Percentiles rank a stretch among this genome's conserved stretches.
These are phyloP conservation scores for Tieghemostelium lacteum DNA, from an alignment of 78 protist genomes.

Conservation along the genomic window DNA sequence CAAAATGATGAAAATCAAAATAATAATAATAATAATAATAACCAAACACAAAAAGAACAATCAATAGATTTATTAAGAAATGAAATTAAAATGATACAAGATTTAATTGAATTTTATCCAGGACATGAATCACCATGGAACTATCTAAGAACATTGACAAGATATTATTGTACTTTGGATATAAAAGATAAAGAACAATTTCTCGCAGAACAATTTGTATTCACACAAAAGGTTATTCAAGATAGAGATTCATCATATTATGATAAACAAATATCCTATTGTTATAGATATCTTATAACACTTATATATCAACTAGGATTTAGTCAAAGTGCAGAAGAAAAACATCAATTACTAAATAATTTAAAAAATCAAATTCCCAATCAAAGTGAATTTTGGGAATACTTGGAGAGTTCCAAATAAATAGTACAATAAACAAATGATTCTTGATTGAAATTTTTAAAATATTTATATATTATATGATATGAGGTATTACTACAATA, in stretches of 20 bases:
- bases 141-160: conserved; percentile 10
- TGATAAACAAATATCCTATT: conserved; percentile 17
- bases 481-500: too few species aligned
- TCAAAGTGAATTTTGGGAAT: too few species aligned
- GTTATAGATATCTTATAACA: conserved; percentile 26
- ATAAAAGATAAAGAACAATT: not conserved
- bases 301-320: too few species aligned
- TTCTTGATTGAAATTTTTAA: too few species aligned
- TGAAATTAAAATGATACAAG: conserved; percentile 25
- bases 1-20: not conserved
- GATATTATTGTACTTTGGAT: not conserved
- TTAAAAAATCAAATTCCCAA: too few species aligned
- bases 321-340: too few species aligned
- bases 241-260: conserved; percentile 57
- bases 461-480: too few species aligned
- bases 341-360: too few species aligned
- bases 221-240: not conserved
- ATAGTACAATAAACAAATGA: too few species aligned
- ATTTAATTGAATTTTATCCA: conserved; percentile 32
- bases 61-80: conserved; percentile 11
- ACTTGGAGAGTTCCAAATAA: too few species aligned
- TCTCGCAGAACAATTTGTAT: not conserved
- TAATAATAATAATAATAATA: not conserved
- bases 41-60: not conserved
- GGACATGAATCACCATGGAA: conserved; percentile 69